Evolutionary conservation across 2,329 filamentous ascomycete genomes (phyloP).

Genomic region (Sarocladium oryzae): DNA sequence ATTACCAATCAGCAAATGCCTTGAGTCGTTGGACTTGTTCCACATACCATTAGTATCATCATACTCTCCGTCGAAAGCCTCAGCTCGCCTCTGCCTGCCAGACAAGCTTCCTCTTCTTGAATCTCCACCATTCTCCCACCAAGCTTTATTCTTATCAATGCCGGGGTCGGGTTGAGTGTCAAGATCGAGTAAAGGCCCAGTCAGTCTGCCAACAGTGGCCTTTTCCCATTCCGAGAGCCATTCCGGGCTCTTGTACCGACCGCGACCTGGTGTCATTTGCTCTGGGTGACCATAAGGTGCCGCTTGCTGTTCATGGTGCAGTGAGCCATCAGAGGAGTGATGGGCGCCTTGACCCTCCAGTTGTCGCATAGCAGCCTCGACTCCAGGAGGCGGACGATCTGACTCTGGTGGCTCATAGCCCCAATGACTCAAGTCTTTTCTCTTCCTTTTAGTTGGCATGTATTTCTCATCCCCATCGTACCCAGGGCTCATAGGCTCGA

Average conservation of each 20-base stretch:
- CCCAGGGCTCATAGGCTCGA: constrained; percentile 17
- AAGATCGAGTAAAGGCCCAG: constrained; percentile 54
- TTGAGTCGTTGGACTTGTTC: not conserved
- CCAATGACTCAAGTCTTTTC: constrained; percentile 13
- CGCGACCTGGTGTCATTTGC: constrained; percentile 40
- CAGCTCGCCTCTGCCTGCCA: constrained; percentile 47
- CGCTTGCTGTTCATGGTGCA: constrained; percentile 21
- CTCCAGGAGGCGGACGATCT: constrained; percentile 11
- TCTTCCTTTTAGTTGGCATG: constrained; percentile 16
- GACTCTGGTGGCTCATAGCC: constrained; percentile 14
- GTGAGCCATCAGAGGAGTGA: constrained; percentile 22
- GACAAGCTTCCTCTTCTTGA: constrained; percentile 38
- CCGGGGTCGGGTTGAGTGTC: constrained; percentile 30
- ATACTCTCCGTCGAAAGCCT: constrained; percentile 61
- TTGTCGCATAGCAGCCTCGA: constrained; percentile 12
- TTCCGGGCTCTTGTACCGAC: constrained; percentile 50
- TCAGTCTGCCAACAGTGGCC: constrained; percentile 55
- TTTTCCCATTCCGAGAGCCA: constrained; percentile 70
- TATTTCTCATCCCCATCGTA: constrained; percentile 21
- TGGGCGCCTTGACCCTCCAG: constrained; percentile 25
- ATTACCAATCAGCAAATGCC: constrained; percentile 12
- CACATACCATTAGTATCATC: constrained; percentile 53
- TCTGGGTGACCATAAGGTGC: constrained; percentile 34
- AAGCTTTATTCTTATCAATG: constrained; percentile 51
- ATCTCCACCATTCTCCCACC: constrained; percentile 65